phyloP scores from a whole-genome alignment of 2,329 filamentous ascomycete species.

The Stenocarpella maydis region DNA sequence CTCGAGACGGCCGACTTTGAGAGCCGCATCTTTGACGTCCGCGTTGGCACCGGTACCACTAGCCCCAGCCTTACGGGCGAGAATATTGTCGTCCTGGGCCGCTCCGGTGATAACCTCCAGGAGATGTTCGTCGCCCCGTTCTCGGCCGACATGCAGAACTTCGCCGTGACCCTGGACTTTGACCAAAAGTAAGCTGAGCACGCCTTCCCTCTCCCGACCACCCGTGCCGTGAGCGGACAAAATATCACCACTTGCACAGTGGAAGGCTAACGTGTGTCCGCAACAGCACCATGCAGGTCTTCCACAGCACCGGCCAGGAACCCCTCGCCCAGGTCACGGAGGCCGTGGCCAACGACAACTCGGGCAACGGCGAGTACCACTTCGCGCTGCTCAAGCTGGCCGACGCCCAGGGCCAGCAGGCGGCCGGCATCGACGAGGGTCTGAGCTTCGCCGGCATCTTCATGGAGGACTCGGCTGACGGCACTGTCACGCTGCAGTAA shows the following conservation, averaged over 20 bases:
- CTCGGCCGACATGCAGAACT: slow-evolving; percentile 23
- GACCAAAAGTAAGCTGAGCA: slow-evolving; percentile 21
- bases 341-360: slow-evolving; percentile 47
- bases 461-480: slow-evolving; percentile 42
- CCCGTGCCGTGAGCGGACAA: background rate
- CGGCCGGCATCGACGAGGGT: slow-evolving; percentile 44
- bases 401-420: slow-evolving; percentile 45
- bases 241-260: background rate
- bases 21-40: slow-evolving; percentile 36
- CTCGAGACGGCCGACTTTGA: slow-evolving; percentile 37
- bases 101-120: slow-evolving; percentile 3
- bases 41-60: slow-evolving; percentile 43
- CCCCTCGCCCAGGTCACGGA: slow-evolving; percentile 48
- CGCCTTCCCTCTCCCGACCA: background rate
- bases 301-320: slow-evolving; percentile 51
- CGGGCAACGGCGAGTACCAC: slow-evolving; percentile 55
- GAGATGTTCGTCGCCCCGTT: slow-evolving; percentile 32
- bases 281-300: slow-evolving; percentile 41
- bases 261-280: background rate
- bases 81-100: slow-evolving; percentile 36
- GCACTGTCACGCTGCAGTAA: slow-evolving; percentile 36
- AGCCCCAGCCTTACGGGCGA: slow-evolving; percentile 42
- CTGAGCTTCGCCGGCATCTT: slow-evolving; percentile 46
- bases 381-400: slow-evolving; percentile 54
- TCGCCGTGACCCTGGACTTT: slow-evolving; percentile 28